Conservation (phyloP, 495 filamentous ascomycete genomes). For the Talaromyces wortmannii region DNA sequence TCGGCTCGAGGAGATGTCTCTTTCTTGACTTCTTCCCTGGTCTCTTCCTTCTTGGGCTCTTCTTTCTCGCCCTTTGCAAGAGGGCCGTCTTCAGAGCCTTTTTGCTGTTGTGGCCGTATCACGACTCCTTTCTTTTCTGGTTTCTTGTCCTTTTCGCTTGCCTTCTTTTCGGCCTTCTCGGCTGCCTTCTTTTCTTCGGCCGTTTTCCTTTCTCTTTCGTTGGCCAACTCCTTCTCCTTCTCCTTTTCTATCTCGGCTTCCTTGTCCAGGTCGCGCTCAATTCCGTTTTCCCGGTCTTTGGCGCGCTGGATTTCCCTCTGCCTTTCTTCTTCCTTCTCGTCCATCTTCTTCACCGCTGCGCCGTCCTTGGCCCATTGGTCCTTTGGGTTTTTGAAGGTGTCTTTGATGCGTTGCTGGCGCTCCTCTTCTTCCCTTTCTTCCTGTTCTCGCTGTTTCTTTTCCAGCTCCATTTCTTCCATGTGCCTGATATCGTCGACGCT, state of each 20-base stretch:
- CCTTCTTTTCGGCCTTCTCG: conserved; percentile 6
- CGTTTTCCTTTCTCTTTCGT: conserved; percentile 43
- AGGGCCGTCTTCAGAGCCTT: conserved; percentile 6
- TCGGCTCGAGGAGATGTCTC: too few species aligned
- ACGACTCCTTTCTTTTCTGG: background rate
- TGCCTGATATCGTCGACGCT: conserved; percentile 94
- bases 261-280: too few species aligned
- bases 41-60: background rate
- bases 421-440: conserved; percentile 49
- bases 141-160: conserved; percentile 6
- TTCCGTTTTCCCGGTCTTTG: too few species aligned
- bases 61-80: conserved; percentile 6
- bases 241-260: too few species aligned
- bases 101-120: background rate
- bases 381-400: conserved; percentile 61
- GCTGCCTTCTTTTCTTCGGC: conserved; percentile 39
- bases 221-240: too few species aligned
- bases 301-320: too few species aligned
- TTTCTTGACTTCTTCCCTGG: too few species aligned
- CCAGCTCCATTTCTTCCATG: conserved; percentile 95
- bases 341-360: conserved; percentile 61
- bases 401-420: conserved; percentile 59
- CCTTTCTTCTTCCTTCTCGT: conserved; percentile 39
- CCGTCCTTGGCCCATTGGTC: conserved; percentile 82
- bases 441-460: conserved; percentile 62